Conservation (phyloP, 768 basidiomycete genomes). For the Auricularia sp. region DNA sequence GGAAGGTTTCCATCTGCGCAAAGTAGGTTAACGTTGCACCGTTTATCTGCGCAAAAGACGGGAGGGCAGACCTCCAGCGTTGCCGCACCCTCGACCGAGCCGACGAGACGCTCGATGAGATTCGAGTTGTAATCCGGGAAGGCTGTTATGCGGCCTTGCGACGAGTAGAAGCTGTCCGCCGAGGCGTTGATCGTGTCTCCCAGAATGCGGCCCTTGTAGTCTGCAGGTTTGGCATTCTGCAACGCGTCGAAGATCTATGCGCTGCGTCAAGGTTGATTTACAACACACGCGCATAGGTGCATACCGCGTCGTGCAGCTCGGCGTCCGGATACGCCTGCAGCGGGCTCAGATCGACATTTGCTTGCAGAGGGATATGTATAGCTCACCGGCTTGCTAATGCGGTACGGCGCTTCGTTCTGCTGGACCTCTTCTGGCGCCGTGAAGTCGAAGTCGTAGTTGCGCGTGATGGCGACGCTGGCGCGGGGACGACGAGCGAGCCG, state of each 20-base stretch:
- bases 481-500: slow-evolving; percentile 63
- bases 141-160: slow-evolving; percentile 73
- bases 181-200: slow-evolving; percentile 55
- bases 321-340: slow-evolving; percentile 50
- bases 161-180: slow-evolving; percentile 81
- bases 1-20: slow-evolving; percentile 77
- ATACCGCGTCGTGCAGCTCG: slow-evolving; percentile 39
- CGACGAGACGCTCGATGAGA: slow-evolving; percentile 47
- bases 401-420: slow-evolving; percentile 43
- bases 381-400: slow-evolving; percentile 54
- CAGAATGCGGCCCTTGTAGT: slow-evolving; percentile 11
- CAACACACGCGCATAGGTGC: slow-evolving; percentile 8
- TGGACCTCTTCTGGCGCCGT: slow-evolving; percentile 26
- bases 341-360: slow-evolving; percentile 5
- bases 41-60: no score
- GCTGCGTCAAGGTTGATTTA: no score
- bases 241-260: not conserved
- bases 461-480: slow-evolving; percentile 53
- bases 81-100: slow-evolving; percentile 40
- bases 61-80: slow-evolving; percentile 52
- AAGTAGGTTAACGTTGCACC: no score
- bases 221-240: not conserved
- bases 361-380: slow-evolving; percentile 4
- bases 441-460: slow-evolving; percentile 75
- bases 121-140: slow-evolving; percentile 64